Base-by-base conservation (phyloP, 805 yeast genomes). In the Isabelozyma pseudorhagii region DNA sequence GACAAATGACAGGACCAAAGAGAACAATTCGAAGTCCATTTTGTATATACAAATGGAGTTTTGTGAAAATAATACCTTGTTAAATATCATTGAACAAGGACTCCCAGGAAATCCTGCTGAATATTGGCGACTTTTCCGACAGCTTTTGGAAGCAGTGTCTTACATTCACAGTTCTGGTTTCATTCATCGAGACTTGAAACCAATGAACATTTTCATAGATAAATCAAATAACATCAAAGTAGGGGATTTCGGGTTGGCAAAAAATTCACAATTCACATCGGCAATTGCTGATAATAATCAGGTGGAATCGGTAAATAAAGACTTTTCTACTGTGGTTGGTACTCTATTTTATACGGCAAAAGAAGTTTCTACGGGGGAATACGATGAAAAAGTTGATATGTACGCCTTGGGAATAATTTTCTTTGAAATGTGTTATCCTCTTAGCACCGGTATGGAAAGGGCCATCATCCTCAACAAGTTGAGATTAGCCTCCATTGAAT, bases 1-100 rank as follows among this genome's bases (percentile, higher is more conserved):
- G 50, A 48, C 44, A 18, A 46, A 29, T 8, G 49, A 42, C 13
- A 13, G 15, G 14, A 31, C 28, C 21, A 38, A 38, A 38, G 18
- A 14, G 7, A 42, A 27, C n/a, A 13, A 42, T 10, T 74, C 74
- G 2, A 58, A 54, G 54, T 87, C 92, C 47, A 90, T 96, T 0
- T 68, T 94, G 29, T 94, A 89, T 64, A 94, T 94, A 56, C 99
- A 94, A 63, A 94, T 94, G 99, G 99, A 94, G 66, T 94, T 94
- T 60, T 94, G 99, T 69, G 99, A 94, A 61, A 94, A 93, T 62
- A 89, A 89, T 50, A 93, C 99, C 0, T 69, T 94, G 28, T 79
- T 80, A 46, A 97, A 94, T 68, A 71, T 94, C 52, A 93, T 94
- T 44, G 80, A 77, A 47, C 80, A 82, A 40, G 91, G 90, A 0